These are phyloP conservation scores for Colletotrichum sp. DNA, from an alignment of 2,329 filamentous ascomycete species.

Conservation along the genomic window DNA sequence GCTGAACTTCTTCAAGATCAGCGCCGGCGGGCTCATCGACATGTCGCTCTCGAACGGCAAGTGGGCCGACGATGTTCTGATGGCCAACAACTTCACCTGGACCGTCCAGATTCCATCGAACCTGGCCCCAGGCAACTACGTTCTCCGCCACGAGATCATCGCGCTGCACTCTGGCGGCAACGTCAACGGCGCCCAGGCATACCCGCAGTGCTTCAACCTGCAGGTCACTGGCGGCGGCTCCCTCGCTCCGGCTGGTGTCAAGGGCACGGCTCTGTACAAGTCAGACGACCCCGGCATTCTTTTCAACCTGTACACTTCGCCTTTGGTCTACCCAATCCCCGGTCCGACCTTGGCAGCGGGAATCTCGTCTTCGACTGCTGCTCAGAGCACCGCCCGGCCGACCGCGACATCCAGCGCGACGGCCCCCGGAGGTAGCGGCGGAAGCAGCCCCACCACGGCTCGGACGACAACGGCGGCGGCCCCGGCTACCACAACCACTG, in stretches of 20 bases:
- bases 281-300: constrained; percentile 36
- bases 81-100: constrained; percentile 52
- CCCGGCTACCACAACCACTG: background rate
- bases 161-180: constrained; percentile 55
- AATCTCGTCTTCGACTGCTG: background rate
- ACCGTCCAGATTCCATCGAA: constrained; percentile 50
- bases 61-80: constrained; percentile 63
- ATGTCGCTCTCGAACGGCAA: constrained; percentile 45
- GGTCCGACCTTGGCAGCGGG: constrained; percentile 32
- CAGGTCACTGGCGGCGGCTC: constrained; percentile 46
- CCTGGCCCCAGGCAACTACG: constrained; percentile 57
- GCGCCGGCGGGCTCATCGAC: constrained; percentile 54
- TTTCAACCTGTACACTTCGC: constrained; percentile 38
- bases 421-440: constrained; percentile 18
- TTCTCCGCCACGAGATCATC: constrained; percentile 61
- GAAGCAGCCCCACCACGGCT: constrained; percentile 1
- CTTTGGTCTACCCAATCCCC: constrained; percentile 33
- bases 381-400: constrained; percentile 9
- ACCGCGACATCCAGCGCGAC: constrained; percentile 17
- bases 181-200: constrained; percentile 50
- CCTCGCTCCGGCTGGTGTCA: constrained; percentile 32
- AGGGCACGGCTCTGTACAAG: constrained; percentile 41
- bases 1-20: constrained; percentile 66
- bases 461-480: constrained; percentile 2
- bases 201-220: constrained; percentile 57